A percentile compares a stretch with the other conserved stretches of the same genome.
Evolutionary conservation across 2,329 filamentous ascomycete genomes (phyloP).

Genomic region (Sphaerulina vaccinii): DNA sequence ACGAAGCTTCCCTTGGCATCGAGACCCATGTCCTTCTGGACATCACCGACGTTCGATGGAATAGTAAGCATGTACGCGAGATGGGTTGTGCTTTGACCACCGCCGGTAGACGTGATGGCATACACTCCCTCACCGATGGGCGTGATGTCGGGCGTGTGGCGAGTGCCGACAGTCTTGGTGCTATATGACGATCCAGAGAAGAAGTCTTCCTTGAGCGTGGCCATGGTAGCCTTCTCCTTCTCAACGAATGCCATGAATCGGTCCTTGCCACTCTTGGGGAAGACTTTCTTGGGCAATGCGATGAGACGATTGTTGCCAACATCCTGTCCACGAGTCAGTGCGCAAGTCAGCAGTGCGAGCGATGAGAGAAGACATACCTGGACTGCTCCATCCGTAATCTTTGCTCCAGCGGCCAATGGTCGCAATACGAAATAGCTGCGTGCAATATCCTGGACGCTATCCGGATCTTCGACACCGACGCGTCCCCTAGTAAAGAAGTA

Average conservation of each 20-base stretch:
- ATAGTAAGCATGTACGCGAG: slow-evolving; percentile 78
- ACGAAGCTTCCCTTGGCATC: slow-evolving; percentile 72
- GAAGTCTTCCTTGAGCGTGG: slow-evolving; percentile 71
- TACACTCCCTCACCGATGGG: slow-evolving; percentile 86
- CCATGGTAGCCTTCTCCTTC: slow-evolving; percentile 64
- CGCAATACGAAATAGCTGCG: slow-evolving; percentile 78
- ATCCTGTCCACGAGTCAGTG: slow-evolving; percentile 36
- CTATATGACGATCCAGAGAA: slow-evolving; percentile 66
- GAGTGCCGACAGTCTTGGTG: slow-evolving; percentile 71
- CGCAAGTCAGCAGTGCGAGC: background rate
- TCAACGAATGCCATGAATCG: slow-evolving; percentile 82
- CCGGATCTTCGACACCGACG: slow-evolving; percentile 69
- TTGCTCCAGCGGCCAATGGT: slow-evolving; percentile 68
- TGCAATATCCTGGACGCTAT: slow-evolving; percentile 68
- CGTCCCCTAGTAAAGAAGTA: slow-evolving; percentile 87
- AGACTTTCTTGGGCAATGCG: slow-evolving; percentile 78
- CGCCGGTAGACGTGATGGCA: slow-evolving; percentile 69
- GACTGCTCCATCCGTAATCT: slow-evolving; percentile 59
- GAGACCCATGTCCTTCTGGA: slow-evolving; percentile 74
- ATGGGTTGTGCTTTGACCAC: slow-evolving; percentile 60
- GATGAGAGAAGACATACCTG: slow-evolving; percentile 22
- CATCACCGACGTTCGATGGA: slow-evolving; percentile 65
- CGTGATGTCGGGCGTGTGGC: slow-evolving; percentile 66
- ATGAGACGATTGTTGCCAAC: slow-evolving; percentile 68
- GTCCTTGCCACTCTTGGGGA: slow-evolving; percentile 67